Evolutionary conservation across 2,329 filamentous ascomycete genomes (phyloP), one percentile per base, ranked within the genome.

Genomic region (Coniella lustricola): DNA sequence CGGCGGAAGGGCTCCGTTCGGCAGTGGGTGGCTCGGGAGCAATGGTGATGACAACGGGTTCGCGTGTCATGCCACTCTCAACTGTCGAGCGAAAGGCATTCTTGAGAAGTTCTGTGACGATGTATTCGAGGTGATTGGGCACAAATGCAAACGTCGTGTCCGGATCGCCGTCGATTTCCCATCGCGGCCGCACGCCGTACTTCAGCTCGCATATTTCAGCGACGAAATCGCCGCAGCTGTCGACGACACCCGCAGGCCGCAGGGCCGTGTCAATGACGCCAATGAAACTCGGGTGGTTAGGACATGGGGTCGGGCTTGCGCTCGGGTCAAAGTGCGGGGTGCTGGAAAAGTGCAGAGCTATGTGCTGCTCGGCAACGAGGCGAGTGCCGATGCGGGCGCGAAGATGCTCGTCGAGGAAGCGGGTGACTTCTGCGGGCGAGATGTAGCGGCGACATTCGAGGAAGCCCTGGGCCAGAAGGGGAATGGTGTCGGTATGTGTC

Each of bases 131-230:
- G 65, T 98, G 93, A 64, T 95, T 93, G 13, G 93, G 93, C 8
- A 98, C 84, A 61, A 94, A 93, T 17, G 91, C 90, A 62, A 98
- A 95, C 0, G 82, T 84, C n/a, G 90, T 89, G 44, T 86, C 83
- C 0, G 86, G 83, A 63, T 94, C 85, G 55, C 93, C 93, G 56
- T 90, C 86, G 59, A 98, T 85, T 40, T 84, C 70, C 59, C 95
- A 76, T 2, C 76, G 77, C 0, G 93, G 93, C 0, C 93, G 81
- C 1, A 94, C 82, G 44, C 93, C 93, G 62, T 98, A 98, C 54
- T 93, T 91, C 32, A 96, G 77, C 71, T 97, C 93, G 70, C 91
- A 97, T 53, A 97, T 95, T 61, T 97, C 93, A 34, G 87, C 88
- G 0, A 98, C 93, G 53, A 93, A 94, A 51, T 84, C 83, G 45